Percentiles rank a stretch among this genome's conserved stretches.
Evolutionary conservation across 1,284 basidiomycete species (phyloP).

Genomic region (Moniliophthora roreri): DNA sequence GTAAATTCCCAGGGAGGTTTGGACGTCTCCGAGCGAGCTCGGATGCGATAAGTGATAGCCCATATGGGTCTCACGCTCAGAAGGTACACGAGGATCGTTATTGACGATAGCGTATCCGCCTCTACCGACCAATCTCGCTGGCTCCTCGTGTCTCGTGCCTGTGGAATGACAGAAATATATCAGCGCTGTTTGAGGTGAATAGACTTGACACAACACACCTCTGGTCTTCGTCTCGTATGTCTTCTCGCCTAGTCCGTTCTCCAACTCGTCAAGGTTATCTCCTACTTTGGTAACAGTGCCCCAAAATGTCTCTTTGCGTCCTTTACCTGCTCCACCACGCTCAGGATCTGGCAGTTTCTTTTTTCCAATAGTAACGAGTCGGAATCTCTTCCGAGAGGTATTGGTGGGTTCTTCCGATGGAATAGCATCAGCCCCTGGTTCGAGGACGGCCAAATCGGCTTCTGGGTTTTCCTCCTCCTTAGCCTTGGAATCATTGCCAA

Average conservation of each 20-base stretch:
- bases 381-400: conserved; percentile 42
- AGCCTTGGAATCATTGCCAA: conserved; percentile 5
- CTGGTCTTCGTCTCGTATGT: conserved; percentile 67
- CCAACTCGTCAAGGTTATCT: conserved; percentile 49
- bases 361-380: conserved; percentile 60
- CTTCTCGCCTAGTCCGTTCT: conserved; percentile 50
- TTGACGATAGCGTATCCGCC: conserved; percentile 68
- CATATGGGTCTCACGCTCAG: conserved; percentile 50
- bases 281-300: conserved; percentile 52
- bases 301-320: conserved; percentile 55
- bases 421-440: conserved; percentile 45
- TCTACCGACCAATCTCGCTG: conserved; percentile 56
- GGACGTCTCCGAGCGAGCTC: conserved; percentile 47
- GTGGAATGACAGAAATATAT: not conserved
- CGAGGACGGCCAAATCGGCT: conserved; percentile 38
- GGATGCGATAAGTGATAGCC: conserved; percentile 62
- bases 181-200: not conserved
- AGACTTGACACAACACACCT: conserved; percentile 30
- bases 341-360: conserved; percentile 61
- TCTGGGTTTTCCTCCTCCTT: conserved; percentile 21
- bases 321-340: conserved; percentile 23
- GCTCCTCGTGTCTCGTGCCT: conserved; percentile 56
- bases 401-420: conserved; percentile 40
- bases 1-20: conserved; percentile 50
- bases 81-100: conserved; percentile 41